A percentile compares a stretch with the other conserved stretches of the same genome.
These are phyloP conservation scores for Bruguiera gymnorhiza DNA, from an alignment of 345 rosid genomes.

Conservation along the genomic window DNA sequence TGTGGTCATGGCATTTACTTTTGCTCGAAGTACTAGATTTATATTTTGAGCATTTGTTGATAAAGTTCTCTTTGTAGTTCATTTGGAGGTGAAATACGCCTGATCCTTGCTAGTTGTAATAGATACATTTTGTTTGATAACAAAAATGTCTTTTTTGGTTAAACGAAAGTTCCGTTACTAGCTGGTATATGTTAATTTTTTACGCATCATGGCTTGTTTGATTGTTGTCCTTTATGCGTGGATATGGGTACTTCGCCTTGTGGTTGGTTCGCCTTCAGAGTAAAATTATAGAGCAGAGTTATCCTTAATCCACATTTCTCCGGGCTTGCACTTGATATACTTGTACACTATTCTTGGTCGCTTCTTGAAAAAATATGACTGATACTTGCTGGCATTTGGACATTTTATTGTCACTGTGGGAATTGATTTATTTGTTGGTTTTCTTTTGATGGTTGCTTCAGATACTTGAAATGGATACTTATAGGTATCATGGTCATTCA, in stretches of 20 bases:
- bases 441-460: constrained; percentile 30
- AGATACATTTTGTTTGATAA: background rate
- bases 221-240: no score
- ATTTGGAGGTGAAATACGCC: background rate
- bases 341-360: no score
- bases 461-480: constrained; percentile 99
- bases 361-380: background rate
- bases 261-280: no score
- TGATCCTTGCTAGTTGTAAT: background rate
- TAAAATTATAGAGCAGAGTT: no score
- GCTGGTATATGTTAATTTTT: background rate
- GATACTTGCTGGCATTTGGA: background rate
- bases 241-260: no score
- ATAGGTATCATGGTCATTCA: constrained; percentile 97
- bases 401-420: background rate
- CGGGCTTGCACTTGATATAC: no score
- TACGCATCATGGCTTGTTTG: no score
- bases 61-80: background rate
- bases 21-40: background rate
- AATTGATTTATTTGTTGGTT: background rate
- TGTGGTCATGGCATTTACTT: background rate
- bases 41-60: background rate
- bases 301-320: no score
- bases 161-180: background rate
- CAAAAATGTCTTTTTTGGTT: background rate